phyloP scores from a whole-genome alignment of 106 monocot genomes.

The Allium cepa region DNA sequence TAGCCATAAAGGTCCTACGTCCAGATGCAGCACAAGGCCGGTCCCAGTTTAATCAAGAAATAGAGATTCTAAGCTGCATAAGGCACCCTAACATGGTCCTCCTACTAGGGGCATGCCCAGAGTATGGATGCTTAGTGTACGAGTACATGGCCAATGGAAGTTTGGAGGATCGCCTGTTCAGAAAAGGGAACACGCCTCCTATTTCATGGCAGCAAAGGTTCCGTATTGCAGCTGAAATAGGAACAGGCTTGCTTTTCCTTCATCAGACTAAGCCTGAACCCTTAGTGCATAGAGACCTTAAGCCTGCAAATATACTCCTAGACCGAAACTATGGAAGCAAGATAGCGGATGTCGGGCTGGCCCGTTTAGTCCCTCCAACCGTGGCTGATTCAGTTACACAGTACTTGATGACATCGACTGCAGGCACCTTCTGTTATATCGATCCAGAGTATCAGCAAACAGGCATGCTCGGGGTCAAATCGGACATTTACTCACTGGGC shows the following conservation, averaged over 20 bases:
- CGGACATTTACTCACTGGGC: slow-evolving; percentile 66
- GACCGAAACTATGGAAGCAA: slow-evolving; percentile 63
- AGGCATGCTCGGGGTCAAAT: slow-evolving; percentile 60
- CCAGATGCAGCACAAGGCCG: slow-evolving; percentile 20
- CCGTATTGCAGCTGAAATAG: slow-evolving; percentile 57
- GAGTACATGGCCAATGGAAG: slow-evolving; percentile 78
- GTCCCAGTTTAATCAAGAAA: slow-evolving; percentile 18
- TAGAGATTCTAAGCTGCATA: slow-evolving; percentile 72
- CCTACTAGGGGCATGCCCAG: slow-evolving; percentile 63
- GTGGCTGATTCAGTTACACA: slow-evolving; percentile 54
- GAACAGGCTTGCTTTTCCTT: slow-evolving; percentile 56
- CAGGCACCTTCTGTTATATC: slow-evolving; percentile 72
- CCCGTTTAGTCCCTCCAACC: slow-evolving; percentile 45
- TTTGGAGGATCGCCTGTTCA: slow-evolving; percentile 51
- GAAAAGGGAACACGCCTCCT: slow-evolving; percentile 26
- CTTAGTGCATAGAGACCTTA: slow-evolving; percentile 60
- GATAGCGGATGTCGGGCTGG: slow-evolving; percentile 59
- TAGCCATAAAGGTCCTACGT: slow-evolving; percentile 17
- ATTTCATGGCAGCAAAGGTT: slow-evolving; percentile 65
- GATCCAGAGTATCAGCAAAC: slow-evolving; percentile 78
- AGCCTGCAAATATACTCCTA: slow-evolving; percentile 66
- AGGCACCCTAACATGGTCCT: slow-evolving; percentile 74
- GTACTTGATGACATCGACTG: slow-evolving; percentile 52
- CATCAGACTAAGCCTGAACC: slow-evolving; percentile 70
- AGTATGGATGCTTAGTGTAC: slow-evolving; percentile 66